Percentiles rank a stretch among this genome's conserved stretches.
phyloP scores from a whole-genome alignment of 257 asterid genomes.

The Forsythia viridissima region DNA sequence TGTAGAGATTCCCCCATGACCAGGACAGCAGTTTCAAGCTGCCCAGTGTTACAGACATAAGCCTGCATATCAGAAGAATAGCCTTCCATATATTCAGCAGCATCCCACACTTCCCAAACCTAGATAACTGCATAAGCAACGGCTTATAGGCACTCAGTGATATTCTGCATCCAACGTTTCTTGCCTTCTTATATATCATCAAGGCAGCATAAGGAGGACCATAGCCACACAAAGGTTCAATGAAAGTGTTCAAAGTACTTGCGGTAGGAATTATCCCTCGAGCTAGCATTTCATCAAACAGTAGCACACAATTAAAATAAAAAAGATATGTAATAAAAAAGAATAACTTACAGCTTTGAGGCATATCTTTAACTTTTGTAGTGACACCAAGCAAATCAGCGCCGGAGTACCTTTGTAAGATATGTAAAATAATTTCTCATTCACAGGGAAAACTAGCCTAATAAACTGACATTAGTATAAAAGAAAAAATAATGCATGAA shows the following conservation, averaged over 20 bases:
- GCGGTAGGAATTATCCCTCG: slow-evolving; percentile 63
- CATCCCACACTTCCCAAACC: slow-evolving; percentile 88
- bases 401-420: slow-evolving; percentile 72
- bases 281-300: slow-evolving; percentile 79
- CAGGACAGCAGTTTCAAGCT: slow-evolving; percentile 66
- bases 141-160: slow-evolving; percentile 73
- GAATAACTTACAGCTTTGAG: slow-evolving; percentile 59
- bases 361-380: slow-evolving; percentile 85
- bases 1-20: slow-evolving; percentile 72
- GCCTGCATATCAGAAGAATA: slow-evolving; percentile 71
- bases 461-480: slow-evolving; percentile 2
- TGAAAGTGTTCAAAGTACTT: slow-evolving; percentile 63
- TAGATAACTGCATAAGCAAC: slow-evolving; percentile 74
- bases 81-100: slow-evolving; percentile 70
- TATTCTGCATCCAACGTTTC: slow-evolving; percentile 65
- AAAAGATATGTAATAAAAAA: no score
- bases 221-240: slow-evolving; percentile 70
- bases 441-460: slow-evolving; percentile 25
- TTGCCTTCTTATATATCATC: slow-evolving; percentile 75
- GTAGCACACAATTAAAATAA: no score
- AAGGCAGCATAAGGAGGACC: slow-evolving; percentile 97
- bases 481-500: neutral
- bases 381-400: slow-evolving; percentile 86
- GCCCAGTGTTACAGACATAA: slow-evolving; percentile 83
- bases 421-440: slow-evolving; percentile 24